These are phyloP conservation scores for Breviolum minutum DNA, from an alignment of 73 alveolate genomes.

Conservation along the genomic window DNA sequence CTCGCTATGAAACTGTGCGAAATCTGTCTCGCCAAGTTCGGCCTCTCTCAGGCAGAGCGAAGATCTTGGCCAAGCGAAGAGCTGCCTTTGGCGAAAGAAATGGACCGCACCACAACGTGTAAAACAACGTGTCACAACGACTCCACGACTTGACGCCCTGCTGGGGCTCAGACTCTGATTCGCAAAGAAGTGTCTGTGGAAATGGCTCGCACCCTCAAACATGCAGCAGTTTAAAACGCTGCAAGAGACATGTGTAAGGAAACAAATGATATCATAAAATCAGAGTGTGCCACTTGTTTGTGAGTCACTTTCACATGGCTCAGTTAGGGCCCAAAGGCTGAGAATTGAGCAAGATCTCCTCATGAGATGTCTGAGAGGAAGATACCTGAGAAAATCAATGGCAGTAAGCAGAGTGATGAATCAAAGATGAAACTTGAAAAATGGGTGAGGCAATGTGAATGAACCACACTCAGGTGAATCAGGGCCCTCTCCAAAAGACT, in stretches of 20 bases:
- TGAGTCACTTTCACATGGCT: too few species aligned
- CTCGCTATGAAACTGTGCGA: too few species aligned
- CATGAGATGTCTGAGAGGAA: not conserved
- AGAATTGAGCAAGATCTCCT: not conserved
- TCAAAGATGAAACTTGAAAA: not conserved
- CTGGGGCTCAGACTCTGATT: not conserved
- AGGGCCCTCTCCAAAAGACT: too few species aligned
- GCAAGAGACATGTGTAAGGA: too few species aligned
- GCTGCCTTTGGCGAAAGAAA: not conserved
- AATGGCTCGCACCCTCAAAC: conserved; percentile 6
- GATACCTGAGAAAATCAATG: not conserved
- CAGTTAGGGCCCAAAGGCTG: not conserved
- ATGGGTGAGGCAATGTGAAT: not conserved
- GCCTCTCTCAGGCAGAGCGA: conserved; percentile 38
- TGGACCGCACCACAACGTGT: not conserved
- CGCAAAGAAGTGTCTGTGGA: not conserved
- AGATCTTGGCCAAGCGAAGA: conserved; percentile 29
- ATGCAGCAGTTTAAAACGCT: too few species aligned
- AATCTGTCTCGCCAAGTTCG: too few species aligned
- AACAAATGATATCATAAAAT: too few species aligned
- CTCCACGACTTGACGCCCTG: not conserved
- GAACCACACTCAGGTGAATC: too few species aligned
- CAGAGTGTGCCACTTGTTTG: too few species aligned
- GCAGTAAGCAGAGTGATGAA: not conserved
- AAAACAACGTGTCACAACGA: too few species aligned